Evolutionary conservation across 306 rosid species (phyloP).

Genomic region (Lathyrus sativus): DNA sequence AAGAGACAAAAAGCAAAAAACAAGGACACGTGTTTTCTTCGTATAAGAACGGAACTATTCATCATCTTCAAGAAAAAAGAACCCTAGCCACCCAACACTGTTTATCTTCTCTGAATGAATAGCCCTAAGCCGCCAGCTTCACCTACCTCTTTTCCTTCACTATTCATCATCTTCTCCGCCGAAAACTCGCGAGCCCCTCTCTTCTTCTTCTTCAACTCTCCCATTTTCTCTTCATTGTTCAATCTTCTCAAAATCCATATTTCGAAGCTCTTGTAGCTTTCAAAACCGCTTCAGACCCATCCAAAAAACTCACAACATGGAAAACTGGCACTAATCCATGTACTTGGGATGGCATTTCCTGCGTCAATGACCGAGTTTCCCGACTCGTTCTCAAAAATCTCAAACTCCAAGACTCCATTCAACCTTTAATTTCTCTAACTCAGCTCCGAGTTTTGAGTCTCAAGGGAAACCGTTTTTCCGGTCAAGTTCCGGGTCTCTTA

Average conservation of each 20-base stretch:
- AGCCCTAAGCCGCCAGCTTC: no score
- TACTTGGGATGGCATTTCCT: slow-evolving; percentile 69
- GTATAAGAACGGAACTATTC: no score
- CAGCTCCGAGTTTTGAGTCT: slow-evolving; percentile 89
- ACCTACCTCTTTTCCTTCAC: no score
- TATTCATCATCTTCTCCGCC: no score
- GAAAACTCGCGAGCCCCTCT: no score
- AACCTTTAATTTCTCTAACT: slow-evolving; percentile 53
- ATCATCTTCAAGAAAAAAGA: no score
- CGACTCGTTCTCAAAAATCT: slow-evolving; percentile 80
- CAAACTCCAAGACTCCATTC: slow-evolving; percentile 62
- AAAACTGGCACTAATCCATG: slow-evolving; percentile 60
- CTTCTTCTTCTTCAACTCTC: slow-evolving; percentile 16
- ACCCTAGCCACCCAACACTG: no score
- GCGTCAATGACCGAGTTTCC: slow-evolving; percentile 61
- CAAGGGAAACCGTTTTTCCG: slow-evolving; percentile 70
- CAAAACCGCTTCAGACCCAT: slow-evolving; percentile 63
- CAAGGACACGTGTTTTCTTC: no score
- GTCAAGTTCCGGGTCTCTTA: slow-evolving; percentile 63
- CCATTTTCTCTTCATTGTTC: slow-evolving; percentile 25
- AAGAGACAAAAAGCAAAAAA: no score
- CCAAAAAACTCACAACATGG: slow-evolving; percentile 64
- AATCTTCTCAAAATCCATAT: slow-evolving; percentile 50
- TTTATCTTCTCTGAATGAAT: no score
- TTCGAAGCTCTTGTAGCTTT: slow-evolving; percentile 57